Base-by-base conservation (phyloP, 768 basidiomycete genomes). In the Mycena metata region DNA sequence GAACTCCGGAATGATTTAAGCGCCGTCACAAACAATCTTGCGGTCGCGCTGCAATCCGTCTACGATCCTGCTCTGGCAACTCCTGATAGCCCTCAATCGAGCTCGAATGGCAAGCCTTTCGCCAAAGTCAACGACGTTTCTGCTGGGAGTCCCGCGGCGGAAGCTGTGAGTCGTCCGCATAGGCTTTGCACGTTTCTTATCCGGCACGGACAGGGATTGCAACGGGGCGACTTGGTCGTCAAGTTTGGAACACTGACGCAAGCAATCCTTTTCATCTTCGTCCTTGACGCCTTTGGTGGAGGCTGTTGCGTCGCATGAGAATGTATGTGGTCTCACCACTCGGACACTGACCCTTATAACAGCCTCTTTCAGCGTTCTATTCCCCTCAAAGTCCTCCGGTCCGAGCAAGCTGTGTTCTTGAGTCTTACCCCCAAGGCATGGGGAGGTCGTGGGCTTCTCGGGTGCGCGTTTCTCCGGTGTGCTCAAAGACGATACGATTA, bases 401-500 rank as follows among this genome's bases (percentile, higher is more conserved):
- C 81, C 7, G 83, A 78, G 4, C 77, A 86, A 69, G 76, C 73
- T 9, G 71, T 88, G 16, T 81, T 81, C 21, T 73, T 95, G 64
- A 84, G 78, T n/a, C 80, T 96, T 47, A 90, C 82, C 4, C 94
- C 95, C 8, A 87, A 84, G 64, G 90, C 90, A 9, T 98, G 96
- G 96, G 95, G 94, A 69, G 96, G 96, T 12, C 83, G 94, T 66
- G 96, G 96, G 11, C 83, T 91, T 77, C 81, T 98, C 47, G 96
- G 96, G 91, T 94, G 69, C 73, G 89, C 78, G 23, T 50, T 6
- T 6, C 30, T 55, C 63, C 24, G 39, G 45, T 47, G 23, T 47
- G n/a, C 10, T 3, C 52, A 16, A 43, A 42, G 54, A 61, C 12
- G 10, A n/a, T 21, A 66, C 42, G 36, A 26, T 39, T 66, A 71